Percentiles rank a stretch among this genome's conserved stretches.
These are phyloP conservation scores for Hygrophoropsis aurantiaca DNA, from an alignment of 768 basidiomycete genomes.

Conservation along the genomic window DNA sequence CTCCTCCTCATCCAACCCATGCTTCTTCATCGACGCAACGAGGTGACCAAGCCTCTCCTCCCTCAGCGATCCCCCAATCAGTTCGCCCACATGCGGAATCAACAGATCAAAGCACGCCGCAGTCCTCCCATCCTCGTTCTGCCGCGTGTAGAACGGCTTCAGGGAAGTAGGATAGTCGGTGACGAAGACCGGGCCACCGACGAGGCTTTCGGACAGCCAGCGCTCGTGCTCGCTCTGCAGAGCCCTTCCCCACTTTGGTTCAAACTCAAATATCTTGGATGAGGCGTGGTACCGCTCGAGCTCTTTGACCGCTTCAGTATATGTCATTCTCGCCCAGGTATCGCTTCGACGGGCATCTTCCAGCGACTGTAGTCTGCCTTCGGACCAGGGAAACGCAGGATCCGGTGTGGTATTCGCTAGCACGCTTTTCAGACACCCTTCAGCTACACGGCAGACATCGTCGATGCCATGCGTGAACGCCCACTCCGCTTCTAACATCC, in stretches of 20 bases:
- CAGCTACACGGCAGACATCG: constrained; percentile 56
- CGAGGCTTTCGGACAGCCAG: constrained; percentile 73
- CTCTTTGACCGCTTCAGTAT: constrained; percentile 69
- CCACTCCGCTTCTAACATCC: constrained; percentile 99
- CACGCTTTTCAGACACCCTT: constrained; percentile 49
- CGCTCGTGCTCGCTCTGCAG: constrained; percentile 92
- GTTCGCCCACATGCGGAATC: constrained; percentile 84
- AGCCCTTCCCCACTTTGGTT: constrained; percentile 64
- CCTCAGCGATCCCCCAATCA: constrained; percentile 88
- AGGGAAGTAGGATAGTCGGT: constrained; percentile 79
- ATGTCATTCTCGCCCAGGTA: constrained; percentile 74
- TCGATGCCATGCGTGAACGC: constrained; percentile 52
- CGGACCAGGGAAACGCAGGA: constrained; percentile 42
- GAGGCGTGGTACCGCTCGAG: constrained; percentile 41
- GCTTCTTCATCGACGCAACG: constrained; percentile 44
- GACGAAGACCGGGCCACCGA: constrained; percentile 83
- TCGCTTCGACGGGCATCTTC: constrained; percentile 34
- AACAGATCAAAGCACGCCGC: constrained; percentile 97
- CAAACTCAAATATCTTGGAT: constrained; percentile 46
- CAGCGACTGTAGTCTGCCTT: constrained; percentile 32
- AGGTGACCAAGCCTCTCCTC: constrained; percentile 68
- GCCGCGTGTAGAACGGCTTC: constrained; percentile 98
- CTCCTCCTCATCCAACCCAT: constrained; percentile 43
- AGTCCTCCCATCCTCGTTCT: constrained; percentile 54
- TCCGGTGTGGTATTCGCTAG: constrained; percentile 26